These are phyloP conservation scores for Tubosaeta sp. DNA, from an alignment of 768 basidiomycete genomes.

Conservation along the genomic window DNA sequence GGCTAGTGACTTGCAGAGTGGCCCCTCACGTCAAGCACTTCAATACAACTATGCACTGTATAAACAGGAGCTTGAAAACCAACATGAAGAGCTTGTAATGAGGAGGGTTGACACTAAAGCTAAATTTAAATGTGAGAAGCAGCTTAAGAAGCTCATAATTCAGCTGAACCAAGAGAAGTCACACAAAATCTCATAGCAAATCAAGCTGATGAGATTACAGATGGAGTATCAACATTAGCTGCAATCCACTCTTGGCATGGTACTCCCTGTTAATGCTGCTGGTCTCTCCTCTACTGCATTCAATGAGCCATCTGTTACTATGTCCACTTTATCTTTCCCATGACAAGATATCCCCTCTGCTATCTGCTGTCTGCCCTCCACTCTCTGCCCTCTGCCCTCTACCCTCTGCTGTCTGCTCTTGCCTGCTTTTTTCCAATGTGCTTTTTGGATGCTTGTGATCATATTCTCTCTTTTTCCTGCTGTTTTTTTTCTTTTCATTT, in stretches of 20 bases:
- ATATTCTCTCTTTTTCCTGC: no score
- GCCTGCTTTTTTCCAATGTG: no score
- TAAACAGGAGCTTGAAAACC: neutral
- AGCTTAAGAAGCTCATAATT: neutral
- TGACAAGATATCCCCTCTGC: no score
- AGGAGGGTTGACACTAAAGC: neutral
- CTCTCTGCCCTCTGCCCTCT: no score
- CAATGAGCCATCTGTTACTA: no score
- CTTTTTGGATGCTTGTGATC: no score
- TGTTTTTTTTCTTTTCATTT: no score
- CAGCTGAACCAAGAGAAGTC: neutral
- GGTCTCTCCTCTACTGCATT: no score
- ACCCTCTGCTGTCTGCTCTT: no score
- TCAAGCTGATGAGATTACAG: neutral
- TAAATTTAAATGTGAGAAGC: neutral
- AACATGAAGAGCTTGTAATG: neutral
- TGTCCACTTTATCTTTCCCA: no score
- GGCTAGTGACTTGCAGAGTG: neutral
- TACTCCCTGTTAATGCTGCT: no score
- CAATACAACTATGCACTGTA: neutral
- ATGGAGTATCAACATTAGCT: neutral
- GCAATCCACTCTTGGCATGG: neutral
- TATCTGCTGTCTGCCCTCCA: no score
- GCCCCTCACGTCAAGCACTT: neutral
- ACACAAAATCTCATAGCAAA: neutral